Conservation (phyloP, 1,284 basidiomycete genomes). For the Porogramme epimiltina region DNA sequence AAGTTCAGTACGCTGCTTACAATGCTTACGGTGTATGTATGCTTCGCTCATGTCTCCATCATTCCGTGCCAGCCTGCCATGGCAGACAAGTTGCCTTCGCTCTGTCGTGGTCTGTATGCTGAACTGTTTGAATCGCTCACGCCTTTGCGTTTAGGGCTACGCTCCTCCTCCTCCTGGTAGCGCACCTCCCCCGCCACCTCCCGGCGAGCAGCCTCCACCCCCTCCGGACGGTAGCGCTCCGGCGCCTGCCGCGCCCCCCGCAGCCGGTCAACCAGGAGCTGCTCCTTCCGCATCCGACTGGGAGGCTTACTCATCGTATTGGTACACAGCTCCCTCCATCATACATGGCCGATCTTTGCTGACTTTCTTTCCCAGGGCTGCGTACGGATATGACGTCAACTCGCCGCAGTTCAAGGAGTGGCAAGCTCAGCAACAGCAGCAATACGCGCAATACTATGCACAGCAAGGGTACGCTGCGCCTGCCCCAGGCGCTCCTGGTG, state of each 20-base stretch:
- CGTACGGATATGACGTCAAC: slow-evolving; percentile 89
- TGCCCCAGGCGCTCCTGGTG: slow-evolving; percentile 19
- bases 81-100: slow-evolving; percentile 24
- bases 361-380: slow-evolving; percentile 56
- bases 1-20: slow-evolving; percentile 77
- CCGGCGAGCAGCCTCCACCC: slow-evolving; percentile 63
- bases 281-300: slow-evolving; percentile 51
- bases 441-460: slow-evolving; percentile 74
- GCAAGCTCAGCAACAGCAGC: slow-evolving; percentile 68
- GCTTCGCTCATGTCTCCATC: slow-evolving; percentile 27
- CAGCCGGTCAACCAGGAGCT: slow-evolving; percentile 34
- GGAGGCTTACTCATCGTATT: slow-evolving; percentile 73
- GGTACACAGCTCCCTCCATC: slow-evolving; percentile 47
- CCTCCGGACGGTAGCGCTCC: slow-evolving; percentile 49
- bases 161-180: slow-evolving; percentile 61
- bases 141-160: slow-evolving; percentile 49
- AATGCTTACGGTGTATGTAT: slow-evolving; percentile 59
- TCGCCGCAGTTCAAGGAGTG: slow-evolving; percentile 80
- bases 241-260: slow-evolving; percentile 30
- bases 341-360: neutral
- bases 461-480: slow-evolving; percentile 35
- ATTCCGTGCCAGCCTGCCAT: slow-evolving; percentile 16
- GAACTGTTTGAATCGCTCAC: slow-evolving; percentile 28
- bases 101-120: slow-evolving; percentile 31
- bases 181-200: slow-evolving; percentile 62